These are phyloP conservation scores for Boletus sensibilis DNA, from an alignment of 768 basidiomycete genomes.

Conservation along the genomic window DNA sequence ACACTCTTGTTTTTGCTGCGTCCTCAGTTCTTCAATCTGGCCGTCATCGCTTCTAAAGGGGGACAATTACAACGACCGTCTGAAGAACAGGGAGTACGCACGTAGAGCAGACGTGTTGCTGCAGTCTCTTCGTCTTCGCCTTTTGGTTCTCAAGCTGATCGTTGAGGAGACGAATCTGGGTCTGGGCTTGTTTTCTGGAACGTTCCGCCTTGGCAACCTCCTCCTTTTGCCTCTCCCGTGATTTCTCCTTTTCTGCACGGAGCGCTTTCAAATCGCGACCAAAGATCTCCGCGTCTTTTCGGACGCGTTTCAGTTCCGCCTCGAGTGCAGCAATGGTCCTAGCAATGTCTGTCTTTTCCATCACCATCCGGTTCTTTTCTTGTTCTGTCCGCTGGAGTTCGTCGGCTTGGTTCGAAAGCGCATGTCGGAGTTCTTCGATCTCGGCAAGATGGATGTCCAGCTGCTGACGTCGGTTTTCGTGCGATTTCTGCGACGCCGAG, in stretches of 20 bases:
- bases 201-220: conserved; percentile 59
- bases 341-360: conserved; percentile 65
- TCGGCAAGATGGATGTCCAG: conserved; percentile 70
- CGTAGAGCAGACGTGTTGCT: conserved; percentile 59
- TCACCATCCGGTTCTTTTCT: conserved; percentile 59
- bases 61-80: not conserved
- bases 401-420: conserved; percentile 57
- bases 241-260: conserved; percentile 62
- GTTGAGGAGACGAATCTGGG: conserved; percentile 62
- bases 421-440: conserved; percentile 72
- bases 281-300: conserved; percentile 72
- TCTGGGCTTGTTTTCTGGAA: conserved; percentile 62
- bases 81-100: conserved; percentile 35
- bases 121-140: conserved; percentile 39
- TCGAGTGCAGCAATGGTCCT: conserved; percentile 67
- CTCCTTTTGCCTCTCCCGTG: conserved; percentile 53
- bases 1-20: conserved; percentile 81
- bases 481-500: conserved; percentile 57
- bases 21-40: conserved; percentile 53
- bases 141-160: conserved; percentile 62
- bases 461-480: conserved; percentile 70
- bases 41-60: conserved; percentile 44
- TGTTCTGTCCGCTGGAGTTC: conserved; percentile 63
- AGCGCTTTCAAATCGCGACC: conserved; percentile 73
- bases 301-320: conserved; percentile 71